These are phyloP conservation scores for Ophidiomyces ophidiicola DNA, from an alignment of 2,329 filamentous ascomycete species.

Conservation along the genomic window DNA sequence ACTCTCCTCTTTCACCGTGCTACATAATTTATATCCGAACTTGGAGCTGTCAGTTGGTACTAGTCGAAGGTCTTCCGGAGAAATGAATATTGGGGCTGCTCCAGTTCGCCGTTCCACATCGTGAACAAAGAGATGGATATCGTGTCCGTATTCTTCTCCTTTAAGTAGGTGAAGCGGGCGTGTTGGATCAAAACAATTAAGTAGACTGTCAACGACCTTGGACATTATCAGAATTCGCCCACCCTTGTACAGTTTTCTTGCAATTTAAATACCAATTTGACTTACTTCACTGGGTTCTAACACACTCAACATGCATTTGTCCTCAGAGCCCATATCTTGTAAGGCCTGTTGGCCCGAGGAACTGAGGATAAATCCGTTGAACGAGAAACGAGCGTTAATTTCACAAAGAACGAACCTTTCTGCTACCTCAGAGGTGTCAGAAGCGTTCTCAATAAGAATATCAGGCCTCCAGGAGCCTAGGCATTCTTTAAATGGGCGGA, in stretches of 20 bases:
- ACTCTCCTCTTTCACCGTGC: conserved; percentile 14
- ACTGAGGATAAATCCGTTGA: conserved; percentile 10
- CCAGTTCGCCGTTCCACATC: conserved; percentile 21
- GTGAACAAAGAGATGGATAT: conserved; percentile 32
- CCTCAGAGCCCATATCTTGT: conserved; percentile 1
- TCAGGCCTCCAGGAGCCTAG: conserved; percentile 17
- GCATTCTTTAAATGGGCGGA: conserved; percentile 12
- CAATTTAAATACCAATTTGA: not conserved
- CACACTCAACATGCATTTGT: conserved; percentile 1
- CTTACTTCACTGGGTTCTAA: conserved; percentile 10
- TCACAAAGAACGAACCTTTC: conserved; percentile 16
- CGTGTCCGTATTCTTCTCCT: conserved; percentile 28
- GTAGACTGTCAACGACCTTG: conserved; percentile 26
- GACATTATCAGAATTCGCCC: too few relatives aligned
- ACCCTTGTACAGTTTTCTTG: too few relatives aligned
- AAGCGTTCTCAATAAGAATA: conserved; percentile 12
- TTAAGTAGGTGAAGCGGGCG: conserved; percentile 30
- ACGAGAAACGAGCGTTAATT: conserved; percentile 16
- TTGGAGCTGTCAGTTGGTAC: conserved; percentile 19
- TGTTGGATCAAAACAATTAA: conserved; percentile 22
- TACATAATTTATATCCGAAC: conserved; percentile 23
- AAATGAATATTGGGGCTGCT: conserved; percentile 26
- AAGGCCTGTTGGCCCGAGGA: conserved; percentile 4
- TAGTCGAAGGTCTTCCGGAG: conserved; percentile 26
- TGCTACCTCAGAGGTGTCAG: not conserved